Base-by-base conservation (phyloP, 495 filamentous ascomycete genomes). In the Trichoderma orchidacearum region DNA sequence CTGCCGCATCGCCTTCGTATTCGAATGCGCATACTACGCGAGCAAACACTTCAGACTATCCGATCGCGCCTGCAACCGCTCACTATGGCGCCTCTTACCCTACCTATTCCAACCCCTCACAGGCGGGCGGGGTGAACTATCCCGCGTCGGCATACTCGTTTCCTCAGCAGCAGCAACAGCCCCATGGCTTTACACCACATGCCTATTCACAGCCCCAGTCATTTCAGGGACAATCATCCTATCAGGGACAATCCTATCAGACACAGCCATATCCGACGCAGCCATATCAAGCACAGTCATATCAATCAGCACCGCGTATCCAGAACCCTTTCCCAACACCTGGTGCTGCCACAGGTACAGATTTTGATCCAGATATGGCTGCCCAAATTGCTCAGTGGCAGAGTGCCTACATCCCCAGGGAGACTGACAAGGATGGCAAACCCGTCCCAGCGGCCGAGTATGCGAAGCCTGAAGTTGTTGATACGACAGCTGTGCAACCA, bases 381-480 rank as follows among this genome's bases (percentile, higher is more conserved):
- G 90, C 90, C 11, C 87, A 95, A 67, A 91, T 96, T 56, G 92
- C 92, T 48, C 90, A 96, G 69, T 97, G 94, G 89, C 90, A 95
- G 70, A 90, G 85, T 64, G 89, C 93, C 17, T 98, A 97, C 66
- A 79, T 84, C 56, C 77, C 75, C 32, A 80, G 76, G 56, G 61
- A 70, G 34, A 65, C 68, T 29, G 55, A 63, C 58, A 51, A 56
- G 55, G 69, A 64, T 18, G 68, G 58, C 3, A 60, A 15, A 53
- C 72, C 74, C 9, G 70, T 62, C 56, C 72, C 70, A 17, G 73
- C 69, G 30, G 66, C 72, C 28, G n/a, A 15, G 55, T 60, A 55
- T 50, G 59, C 55, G 60, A 66, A 62, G 62, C 71, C 74, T 11
- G 68, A 71, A 9, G 63, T 68, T 7, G 69, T 69, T 28, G 65